Base-by-base conservation (phyloP, 1,284 basidiomycete species). In the Baeospora myosura region DNA sequence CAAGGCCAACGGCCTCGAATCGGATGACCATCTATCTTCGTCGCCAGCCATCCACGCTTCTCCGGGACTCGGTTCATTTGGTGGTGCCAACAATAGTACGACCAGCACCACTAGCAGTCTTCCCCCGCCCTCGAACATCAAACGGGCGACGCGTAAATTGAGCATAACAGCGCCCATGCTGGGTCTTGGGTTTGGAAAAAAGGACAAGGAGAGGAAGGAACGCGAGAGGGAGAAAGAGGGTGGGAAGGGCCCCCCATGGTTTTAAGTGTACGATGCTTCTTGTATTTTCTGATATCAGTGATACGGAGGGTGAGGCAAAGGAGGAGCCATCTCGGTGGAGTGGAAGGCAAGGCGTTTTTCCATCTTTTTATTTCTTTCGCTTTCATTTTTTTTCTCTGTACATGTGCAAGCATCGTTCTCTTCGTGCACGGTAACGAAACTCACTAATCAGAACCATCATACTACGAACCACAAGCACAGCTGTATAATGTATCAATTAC, bases 91-190 rank as follows among this genome's bases (percentile, higher is more conserved):
- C 53, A 39, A 53, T 35, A 47, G 55, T 45, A 28, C 59, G 40
- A 43, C 58, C 26, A 46, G 49, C 23, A 46, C 46, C 17, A 52
- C 43, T 31, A 56, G 49, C 34, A 53, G 52, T 26, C 38, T 52
- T 1, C 50, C 44, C 40, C 45, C 54, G 1, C 23, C 36, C 16
- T 10, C 36, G 12, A 52, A 50, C 23, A 44, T 60, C 28, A 78
- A 68, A 54, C 65, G 69, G 18, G 67, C 76, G 43, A 70, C 65
- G 52, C 64, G 82, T 41, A 87, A 87, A 64, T 58, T 87, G 61
- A 87, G 83, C 56, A 62, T 87, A 44, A 73, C 72, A 17, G 69
- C 73, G 37, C 73, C 77, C 40, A 75, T 78, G 54, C 69, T 81
- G 3, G 64, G 47, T 10, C 43, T 51, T 52, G 68, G 76, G 26